Base-by-base conservation (phyloP, 176 grass and related monocot species). In the Rhipidocladum racemiflorum region DNA sequence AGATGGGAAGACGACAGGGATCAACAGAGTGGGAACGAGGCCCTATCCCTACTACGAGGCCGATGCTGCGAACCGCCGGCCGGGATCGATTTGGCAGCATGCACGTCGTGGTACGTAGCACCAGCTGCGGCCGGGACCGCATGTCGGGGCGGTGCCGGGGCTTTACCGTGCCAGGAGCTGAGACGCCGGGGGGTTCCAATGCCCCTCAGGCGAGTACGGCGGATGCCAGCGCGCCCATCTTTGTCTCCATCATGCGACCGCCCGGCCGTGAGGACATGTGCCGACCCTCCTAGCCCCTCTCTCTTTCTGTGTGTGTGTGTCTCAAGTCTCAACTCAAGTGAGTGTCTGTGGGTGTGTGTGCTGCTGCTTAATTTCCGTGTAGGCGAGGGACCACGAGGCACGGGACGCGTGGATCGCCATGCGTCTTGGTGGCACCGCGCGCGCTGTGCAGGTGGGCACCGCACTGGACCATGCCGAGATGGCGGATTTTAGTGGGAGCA, bases 371-470 rank as follows among this genome's bases (percentile, higher is more conserved):
- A 36, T 39, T 61, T 51, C 34, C 6, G 34, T 67, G 45, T 42
- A 69, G 79, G 51, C 14, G 17, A 46, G 86, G 86, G 86, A 88
- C 86, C 80, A 88, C 79, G 55, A 24, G 32, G n/a, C 20, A 6
- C 43, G 24, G 42, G 78, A 50, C 71, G 79, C 51, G 29, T 70
- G 50, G 85, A 46, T 81, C 70, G 39, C 78, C 61, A 66, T 32
- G 70, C 51, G 70, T 29, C 25, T 35, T 50, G 70, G 70, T 66
- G 18, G 29, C 75, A n/a, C 42, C 2, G 27, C 61, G 51, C 2
- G 35, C 57, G n/a, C 5, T 66, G 43, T 17, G 75, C 77, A 70
- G 55, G 55, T 32, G 28, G 62, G 45, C 68, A 68, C 75, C 75
- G 44, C 68, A 60, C 68, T 59, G 81, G 66, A 29, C 55, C 66